These are phyloP conservation scores for Ehretia macrophylla DNA, from an alignment of 257 asterid species.

Conservation along the genomic window DNA sequence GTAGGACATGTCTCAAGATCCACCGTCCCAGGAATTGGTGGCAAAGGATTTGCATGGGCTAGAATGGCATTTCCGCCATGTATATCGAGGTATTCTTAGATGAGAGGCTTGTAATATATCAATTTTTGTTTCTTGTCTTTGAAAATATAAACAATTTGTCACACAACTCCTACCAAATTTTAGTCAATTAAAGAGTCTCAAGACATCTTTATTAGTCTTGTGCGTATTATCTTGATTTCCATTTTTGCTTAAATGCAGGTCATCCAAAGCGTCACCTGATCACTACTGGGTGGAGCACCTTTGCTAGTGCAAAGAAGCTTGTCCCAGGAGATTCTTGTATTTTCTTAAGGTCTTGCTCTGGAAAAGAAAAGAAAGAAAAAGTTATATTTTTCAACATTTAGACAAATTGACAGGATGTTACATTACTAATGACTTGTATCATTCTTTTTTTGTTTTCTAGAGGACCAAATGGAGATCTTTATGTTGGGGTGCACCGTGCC, in stretches of 20 bases:
- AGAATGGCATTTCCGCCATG: constrained; percentile 14
- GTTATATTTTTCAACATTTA: no score
- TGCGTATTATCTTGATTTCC: no score
- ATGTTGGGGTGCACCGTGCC: constrained; percentile 9
- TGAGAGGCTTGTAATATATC: no score
- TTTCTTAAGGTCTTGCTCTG: constrained; percentile 1
- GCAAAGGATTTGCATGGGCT: constrained; percentile 14
- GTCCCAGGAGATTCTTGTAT: constrained; percentile 12
- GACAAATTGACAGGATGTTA: no score
- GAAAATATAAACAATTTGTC: no score
- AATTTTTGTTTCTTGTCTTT: no score
- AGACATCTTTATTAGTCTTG: no score
- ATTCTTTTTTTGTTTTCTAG: neutral
- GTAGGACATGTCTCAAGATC: constrained; percentile 9
- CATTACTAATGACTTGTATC: no score
- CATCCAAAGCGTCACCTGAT: neutral
- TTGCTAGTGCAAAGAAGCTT: constrained; percentile 13
- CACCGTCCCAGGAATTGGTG: constrained; percentile 10
- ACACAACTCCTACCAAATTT: no score
- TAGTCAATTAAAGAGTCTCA: no score
- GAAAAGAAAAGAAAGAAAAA: no score
- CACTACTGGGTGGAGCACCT: constrained; percentile 8
- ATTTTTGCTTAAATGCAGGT: no score
- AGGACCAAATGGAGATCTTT: constrained; percentile 3
- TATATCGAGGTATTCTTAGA: constrained; percentile 9